Percentiles rank a stretch among this genome's conserved stretches.
Conservation (phyloP, 331 rosid species). For the Telfairia occidentalis region DNA sequence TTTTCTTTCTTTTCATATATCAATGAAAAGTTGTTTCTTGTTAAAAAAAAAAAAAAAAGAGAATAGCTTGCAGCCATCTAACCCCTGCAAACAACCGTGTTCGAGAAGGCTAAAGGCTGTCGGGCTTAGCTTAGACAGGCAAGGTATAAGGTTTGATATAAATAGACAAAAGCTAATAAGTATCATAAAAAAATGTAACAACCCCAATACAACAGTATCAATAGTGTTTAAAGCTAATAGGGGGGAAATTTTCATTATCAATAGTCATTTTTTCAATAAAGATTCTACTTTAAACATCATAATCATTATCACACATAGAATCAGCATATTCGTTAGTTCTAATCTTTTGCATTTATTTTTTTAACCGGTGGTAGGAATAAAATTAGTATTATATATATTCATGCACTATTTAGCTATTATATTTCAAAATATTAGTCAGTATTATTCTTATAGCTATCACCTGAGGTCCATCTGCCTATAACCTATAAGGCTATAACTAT, state of each 20-base stretch:
- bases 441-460: not conserved
- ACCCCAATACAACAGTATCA: not conserved
- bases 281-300: not conserved
- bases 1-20: too few relatives aligned
- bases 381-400: not conserved
- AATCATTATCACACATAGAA: not conserved
- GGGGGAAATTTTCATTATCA: not conserved
- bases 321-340: not conserved
- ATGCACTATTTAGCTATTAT: not conserved
- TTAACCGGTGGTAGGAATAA: not conserved
- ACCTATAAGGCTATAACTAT: not conserved
- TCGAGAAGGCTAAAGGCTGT: not conserved
- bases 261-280: not conserved
- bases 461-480: not conserved
- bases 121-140: not conserved
- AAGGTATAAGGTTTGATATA: not conserved
- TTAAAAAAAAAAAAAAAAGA: too few relatives aligned
- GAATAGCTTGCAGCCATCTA: not conserved
- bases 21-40: too few relatives aligned
- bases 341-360: not conserved
- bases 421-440: not conserved
- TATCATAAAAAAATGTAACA: not conserved
- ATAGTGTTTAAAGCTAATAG: not conserved
- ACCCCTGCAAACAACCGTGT: not conserved
- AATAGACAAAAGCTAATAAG: not conserved